phyloP scores from a whole-genome alignment of 129 eudicot genomes.

The Flaveria ramosissima region DNA sequence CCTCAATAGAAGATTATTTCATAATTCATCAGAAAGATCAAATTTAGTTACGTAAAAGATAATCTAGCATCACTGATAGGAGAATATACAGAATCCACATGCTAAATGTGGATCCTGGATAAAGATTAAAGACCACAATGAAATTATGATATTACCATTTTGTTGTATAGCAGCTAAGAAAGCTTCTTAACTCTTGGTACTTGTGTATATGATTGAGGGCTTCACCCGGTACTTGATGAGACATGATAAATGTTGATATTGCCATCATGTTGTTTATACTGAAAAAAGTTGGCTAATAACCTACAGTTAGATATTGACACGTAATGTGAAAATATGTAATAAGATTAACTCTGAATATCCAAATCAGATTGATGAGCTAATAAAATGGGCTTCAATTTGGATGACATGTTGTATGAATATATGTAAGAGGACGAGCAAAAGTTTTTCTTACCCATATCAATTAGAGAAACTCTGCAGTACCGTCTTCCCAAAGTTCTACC shows the following conservation, averaged over 20 bases:
- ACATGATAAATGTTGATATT: slow-evolving; percentile 14
- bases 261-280: slow-evolving; percentile 6
- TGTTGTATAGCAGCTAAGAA: no score
- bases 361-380: background rate
- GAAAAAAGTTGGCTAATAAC: slow-evolving; percentile 2
- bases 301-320: background rate
- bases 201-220: slow-evolving; percentile 34
- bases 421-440: slow-evolving; percentile 32
- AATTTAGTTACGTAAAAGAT: slow-evolving; percentile 11
- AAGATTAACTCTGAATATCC: background rate
- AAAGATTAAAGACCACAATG: no score
- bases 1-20: background rate
- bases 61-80: slow-evolving; percentile 37
- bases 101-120: slow-evolving; percentile 7
- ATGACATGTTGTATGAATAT: background rate
- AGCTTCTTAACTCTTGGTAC: no score
- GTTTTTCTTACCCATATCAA: no score
- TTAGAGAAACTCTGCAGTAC: slow-evolving; percentile 28
- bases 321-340: background rate
- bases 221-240: slow-evolving; percentile 82
- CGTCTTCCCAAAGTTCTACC: slow-evolving; percentile 19
- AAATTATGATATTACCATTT: no score
- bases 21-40: no score
- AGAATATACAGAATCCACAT: slow-evolving; percentile 21
- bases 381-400: background rate